Evolutionary conservation across 169 alveolate species (phyloP).

Genomic region (Plasmodium vivax): DNA sequence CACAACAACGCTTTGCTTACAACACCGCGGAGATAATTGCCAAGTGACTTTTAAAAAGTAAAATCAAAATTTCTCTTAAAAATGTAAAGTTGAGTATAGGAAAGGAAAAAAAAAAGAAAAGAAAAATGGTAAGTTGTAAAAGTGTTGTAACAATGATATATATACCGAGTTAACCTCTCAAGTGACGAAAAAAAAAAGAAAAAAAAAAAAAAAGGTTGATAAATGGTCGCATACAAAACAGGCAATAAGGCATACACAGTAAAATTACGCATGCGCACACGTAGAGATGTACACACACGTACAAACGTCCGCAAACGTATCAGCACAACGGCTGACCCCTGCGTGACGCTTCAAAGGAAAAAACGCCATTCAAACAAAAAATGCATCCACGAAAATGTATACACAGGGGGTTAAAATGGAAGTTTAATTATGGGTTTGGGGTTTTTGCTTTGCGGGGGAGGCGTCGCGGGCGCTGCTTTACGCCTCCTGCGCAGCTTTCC

Average conservation of each 20-base stretch:
- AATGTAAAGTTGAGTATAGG: neutral
- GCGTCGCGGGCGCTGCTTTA: neutral
- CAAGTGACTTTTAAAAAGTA: neutral
- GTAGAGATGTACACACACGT: neutral
- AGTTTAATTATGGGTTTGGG: neutral
- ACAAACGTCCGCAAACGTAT: neutral
- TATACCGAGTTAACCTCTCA: conserved; percentile 6
- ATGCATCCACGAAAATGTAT: neutral
- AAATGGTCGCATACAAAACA: neutral
- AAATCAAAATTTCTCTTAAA: conserved; percentile 1
- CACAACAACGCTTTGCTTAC: neutral
- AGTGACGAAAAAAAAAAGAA: conserved; percentile 10
- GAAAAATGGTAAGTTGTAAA: neutral
- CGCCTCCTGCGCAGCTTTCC: neutral
- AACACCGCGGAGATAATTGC: neutral
- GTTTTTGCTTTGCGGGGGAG: neutral
- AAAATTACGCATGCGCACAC: neutral
- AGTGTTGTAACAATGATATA: neutral
- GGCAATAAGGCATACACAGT: neutral
- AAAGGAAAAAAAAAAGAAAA: conserved; percentile 4
- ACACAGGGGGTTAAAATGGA: neutral
- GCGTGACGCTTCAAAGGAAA: neutral
- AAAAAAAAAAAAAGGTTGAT: neutral
- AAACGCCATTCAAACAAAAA: neutral
- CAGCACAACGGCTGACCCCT: neutral